Percentiles rank a stretch among this genome's conserved stretches.
These are phyloP conservation scores for Lunularia cruciata DNA, from an alignment of 225 moss, liverwort and hornwort genomes.

Conservation along the genomic window DNA sequence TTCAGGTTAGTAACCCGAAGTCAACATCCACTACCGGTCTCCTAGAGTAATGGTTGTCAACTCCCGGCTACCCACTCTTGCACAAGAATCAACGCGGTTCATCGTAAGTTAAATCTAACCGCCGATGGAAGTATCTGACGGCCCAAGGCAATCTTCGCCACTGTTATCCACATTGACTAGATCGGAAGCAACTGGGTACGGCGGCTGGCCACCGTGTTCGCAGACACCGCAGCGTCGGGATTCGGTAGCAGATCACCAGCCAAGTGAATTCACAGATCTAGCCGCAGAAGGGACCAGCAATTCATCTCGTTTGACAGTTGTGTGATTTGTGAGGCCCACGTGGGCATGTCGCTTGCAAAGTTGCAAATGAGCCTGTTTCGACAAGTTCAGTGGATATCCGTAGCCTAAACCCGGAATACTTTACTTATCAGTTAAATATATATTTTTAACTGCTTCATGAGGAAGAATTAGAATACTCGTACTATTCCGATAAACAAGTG, in stretches of 20 bases:
- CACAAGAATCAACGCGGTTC: not conserved
- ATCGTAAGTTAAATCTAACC: not conserved
- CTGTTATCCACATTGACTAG: slow-evolving; percentile 15
- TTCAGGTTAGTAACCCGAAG: too few species aligned
- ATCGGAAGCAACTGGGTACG: not conserved
- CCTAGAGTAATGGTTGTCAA: too few species aligned
- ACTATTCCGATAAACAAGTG: too few species aligned
- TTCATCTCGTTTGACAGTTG: not conserved
- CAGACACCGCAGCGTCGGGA: slow-evolving; percentile 9
- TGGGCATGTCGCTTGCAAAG: slow-evolving; percentile 5
- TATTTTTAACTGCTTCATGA: too few species aligned
- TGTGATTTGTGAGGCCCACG: not conserved
- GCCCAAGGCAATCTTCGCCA: not conserved
- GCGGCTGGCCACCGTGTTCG: not conserved
- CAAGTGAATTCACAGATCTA: not conserved
- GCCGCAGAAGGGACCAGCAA: too few species aligned
- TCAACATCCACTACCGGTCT: too few species aligned
- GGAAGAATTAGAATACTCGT: too few species aligned
- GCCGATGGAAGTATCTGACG: not conserved
- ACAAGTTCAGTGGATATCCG: too few species aligned
- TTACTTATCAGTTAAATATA: too few species aligned
- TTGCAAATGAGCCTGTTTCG: too few species aligned
- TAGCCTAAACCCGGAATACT: too few species aligned
- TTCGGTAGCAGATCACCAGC: not conserved
- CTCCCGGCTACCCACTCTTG: not conserved